Base-by-base conservation (phyloP, 345 rosid species). In the Durio zibethinus region DNA sequence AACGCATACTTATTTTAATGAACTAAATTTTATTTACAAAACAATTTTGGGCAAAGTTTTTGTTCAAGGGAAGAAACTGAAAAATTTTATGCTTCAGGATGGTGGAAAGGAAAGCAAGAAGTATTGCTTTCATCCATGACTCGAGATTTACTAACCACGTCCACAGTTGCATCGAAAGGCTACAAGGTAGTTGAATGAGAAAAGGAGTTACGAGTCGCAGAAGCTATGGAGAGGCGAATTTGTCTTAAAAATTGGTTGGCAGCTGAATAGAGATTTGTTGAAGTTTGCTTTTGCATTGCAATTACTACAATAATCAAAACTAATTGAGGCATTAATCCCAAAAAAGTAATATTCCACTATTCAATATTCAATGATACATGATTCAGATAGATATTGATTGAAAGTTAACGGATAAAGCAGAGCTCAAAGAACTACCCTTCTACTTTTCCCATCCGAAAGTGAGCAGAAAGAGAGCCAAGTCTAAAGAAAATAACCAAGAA, bases 401-500 rank as follows among this genome's bases (percentile, higher is more conserved):
- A 20, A 75, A 31, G 70, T 75, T 43, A 18, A 33, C 21, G 63
- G 23, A 62, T 47, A 47, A 75, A 50, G 21, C 33, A 3, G 43
- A 27, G 25, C 25, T 36, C 66, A 4, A 74, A 38, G 35, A 57
- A 74, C 77, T 25, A 74, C 21, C 12, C 35, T 73, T 73, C 65
- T 16, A 23, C 53, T 57, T 57, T 40, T 74, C 53, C 33, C 9
- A 23, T 56, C 18, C 7, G 14, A 25, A 42, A 21, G 27, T 29
- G 43, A 23, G 52, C 10, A 18, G 77, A 60, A 47, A 56, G 53
- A 40, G 38, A 53, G 20, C 23, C 10, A 38, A 72, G 11, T 80
- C 87, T 89, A 96, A 80, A 91, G 90, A 62, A 96, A 96, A 82
- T 87, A 90, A 80, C 99, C 98, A 80, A 93, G 91, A 81, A 96